Evolutionary conservation across 2,329 filamentous ascomycete species (phyloP).

Genomic region (Hypomyces perniciosus): DNA sequence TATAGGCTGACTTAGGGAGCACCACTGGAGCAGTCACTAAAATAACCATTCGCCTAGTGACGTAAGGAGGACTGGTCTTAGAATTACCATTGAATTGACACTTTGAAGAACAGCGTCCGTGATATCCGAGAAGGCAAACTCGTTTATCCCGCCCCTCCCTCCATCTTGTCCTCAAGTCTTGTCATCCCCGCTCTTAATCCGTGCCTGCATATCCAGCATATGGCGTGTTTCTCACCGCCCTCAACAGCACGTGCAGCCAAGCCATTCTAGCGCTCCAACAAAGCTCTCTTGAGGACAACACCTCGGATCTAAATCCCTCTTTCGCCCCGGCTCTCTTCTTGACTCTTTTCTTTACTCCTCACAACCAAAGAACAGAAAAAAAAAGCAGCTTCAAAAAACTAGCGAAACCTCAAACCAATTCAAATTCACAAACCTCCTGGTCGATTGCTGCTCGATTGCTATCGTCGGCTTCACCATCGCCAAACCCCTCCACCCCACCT

Average conservation of each 20-base stretch:
- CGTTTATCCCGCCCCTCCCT: background rate
- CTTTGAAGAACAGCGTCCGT: background rate
- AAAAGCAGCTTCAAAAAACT: background rate
- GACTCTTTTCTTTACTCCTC: background rate
- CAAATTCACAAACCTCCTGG: background rate
- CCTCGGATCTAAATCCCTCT: too few species aligned
- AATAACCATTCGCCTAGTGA: too few species aligned
- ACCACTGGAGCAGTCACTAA: too few species aligned
- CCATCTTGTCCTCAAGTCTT: background rate
- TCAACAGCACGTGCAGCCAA: background rate
- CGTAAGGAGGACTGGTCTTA: too few species aligned
- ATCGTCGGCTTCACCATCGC: background rate
- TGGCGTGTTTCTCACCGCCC: constrained; percentile 9
- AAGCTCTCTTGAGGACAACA: too few species aligned
- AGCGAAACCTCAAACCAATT: background rate
- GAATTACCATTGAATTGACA: too few species aligned
- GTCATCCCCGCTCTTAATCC: background rate
- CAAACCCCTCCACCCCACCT: constrained; percentile 7
- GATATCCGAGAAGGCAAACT: background rate
- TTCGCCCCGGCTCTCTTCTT: too few species aligned
- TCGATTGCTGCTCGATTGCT: background rate
- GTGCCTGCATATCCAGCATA: constrained; percentile 1
- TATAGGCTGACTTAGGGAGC: too few species aligned
- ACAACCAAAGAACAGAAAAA: background rate
- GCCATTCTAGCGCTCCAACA: background rate